Percentiles rank a stretch among this genome's conserved stretches.
Conservation (phyloP, 495 filamentous ascomycete species). For the Emericellopsis terricola region DNA sequence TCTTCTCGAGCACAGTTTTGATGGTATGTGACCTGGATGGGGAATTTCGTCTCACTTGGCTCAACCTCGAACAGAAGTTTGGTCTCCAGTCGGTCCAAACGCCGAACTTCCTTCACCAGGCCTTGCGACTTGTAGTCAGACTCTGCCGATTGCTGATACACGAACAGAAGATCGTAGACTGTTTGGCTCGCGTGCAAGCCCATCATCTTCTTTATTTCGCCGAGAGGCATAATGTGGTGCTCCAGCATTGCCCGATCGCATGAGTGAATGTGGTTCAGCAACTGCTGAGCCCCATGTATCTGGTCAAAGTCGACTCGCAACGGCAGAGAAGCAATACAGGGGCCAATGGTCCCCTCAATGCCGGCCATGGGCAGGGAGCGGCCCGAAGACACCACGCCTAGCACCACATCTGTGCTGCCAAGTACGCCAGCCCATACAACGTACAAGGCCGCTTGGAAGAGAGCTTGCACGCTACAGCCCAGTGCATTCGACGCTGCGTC, state of each 20-base stretch:
- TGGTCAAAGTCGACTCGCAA: slow-evolving; percentile 35
- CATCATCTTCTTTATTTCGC: slow-evolving; percentile 43
- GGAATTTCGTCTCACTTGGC: slow-evolving; percentile 32
- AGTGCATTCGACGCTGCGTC: slow-evolving; percentile 3
- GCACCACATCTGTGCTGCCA: slow-evolving; percentile 46
- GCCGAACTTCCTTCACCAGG: slow-evolving; percentile 28
- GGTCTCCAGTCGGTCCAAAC: slow-evolving; percentile 53
- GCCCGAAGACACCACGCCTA: slow-evolving; percentile 64
- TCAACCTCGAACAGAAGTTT: slow-evolving; percentile 54
- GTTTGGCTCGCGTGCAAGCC: slow-evolving; percentile 24
- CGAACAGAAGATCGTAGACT: slow-evolving; percentile 53
- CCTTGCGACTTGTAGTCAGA: slow-evolving; percentile 10
- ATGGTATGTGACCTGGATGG: slow-evolving; percentile 35
- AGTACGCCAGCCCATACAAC: slow-evolving; percentile 44
- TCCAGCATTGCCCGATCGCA: slow-evolving; percentile 40
- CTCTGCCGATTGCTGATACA: slow-evolving; percentile 56
- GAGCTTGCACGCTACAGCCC: slow-evolving; percentile 29
- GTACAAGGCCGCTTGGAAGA: slow-evolving; percentile 54
- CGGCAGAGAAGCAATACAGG: slow-evolving; percentile 52
- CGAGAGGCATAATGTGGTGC: slow-evolving; percentile 38
- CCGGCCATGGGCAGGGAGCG: slow-evolving; percentile 43
- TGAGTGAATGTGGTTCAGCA: slow-evolving; percentile 40
- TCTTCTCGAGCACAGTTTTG: slow-evolving; percentile 20
- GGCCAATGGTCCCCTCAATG: slow-evolving; percentile 55
- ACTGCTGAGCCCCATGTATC: slow-evolving; percentile 30